These are phyloP conservation scores for Kockovaella imperatae DNA, from an alignment of 768 basidiomycete species.

Conservation along the genomic window DNA sequence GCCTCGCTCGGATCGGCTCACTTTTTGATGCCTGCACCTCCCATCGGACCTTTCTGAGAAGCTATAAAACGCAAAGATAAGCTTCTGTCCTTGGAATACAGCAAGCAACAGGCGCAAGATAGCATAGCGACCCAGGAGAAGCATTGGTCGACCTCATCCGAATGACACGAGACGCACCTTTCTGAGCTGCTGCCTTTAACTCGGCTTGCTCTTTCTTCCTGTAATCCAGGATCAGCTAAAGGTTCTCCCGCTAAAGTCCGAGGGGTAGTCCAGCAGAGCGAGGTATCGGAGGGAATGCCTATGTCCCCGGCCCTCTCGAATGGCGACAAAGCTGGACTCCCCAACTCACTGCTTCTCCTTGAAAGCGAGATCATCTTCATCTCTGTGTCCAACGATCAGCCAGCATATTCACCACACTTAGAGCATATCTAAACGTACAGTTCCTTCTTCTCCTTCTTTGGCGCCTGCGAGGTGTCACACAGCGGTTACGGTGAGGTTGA, in stretches of 20 bases:
- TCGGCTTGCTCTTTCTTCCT: constrained; percentile 25
- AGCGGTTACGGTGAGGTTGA: not conserved
- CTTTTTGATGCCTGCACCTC: constrained; percentile 39
- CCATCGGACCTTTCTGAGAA: constrained; percentile 30
- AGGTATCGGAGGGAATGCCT: not conserved
- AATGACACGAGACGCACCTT: constrained; percentile 18
- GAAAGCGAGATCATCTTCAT: constrained; percentile 37
- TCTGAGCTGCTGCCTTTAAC: constrained; percentile 20
- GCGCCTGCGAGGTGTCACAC: constrained; percentile 17
- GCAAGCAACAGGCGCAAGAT: too few relatives aligned
- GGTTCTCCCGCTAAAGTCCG: not conserved
- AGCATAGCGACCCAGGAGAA: too few relatives aligned
- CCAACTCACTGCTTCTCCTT: constrained; percentile 23
- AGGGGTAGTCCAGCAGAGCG: not conserved
- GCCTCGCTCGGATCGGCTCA: constrained; percentile 18
- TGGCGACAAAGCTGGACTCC: not conserved
- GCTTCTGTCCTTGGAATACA: too few relatives aligned
- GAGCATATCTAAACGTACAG: constrained; percentile 12
- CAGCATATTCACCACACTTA: not conserved
- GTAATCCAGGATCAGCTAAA: not conserved
- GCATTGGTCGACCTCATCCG: too few relatives aligned
- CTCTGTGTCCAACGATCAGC: constrained; percentile 9
- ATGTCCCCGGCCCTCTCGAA: not conserved
- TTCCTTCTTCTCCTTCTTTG: constrained; percentile 37
- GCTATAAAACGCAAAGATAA: constrained; percentile 9